Evolutionary conservation across 2,329 filamentous ascomycete genomes (phyloP).

Genomic region (Cyphellophora attinorum): DNA sequence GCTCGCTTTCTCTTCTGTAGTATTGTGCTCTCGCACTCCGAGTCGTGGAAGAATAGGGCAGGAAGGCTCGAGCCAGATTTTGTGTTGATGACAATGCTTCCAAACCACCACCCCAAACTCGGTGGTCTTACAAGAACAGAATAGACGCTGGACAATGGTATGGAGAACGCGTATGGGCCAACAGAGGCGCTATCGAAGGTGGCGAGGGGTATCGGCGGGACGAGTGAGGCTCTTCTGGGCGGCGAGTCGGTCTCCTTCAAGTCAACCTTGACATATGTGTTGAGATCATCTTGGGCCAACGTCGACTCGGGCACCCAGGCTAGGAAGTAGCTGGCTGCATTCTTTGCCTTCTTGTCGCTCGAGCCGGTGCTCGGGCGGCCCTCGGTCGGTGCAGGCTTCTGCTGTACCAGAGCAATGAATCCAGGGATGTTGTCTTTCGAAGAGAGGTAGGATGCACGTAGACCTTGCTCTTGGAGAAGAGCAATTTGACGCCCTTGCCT

Average conservation of each 20-base stretch:
- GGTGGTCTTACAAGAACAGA: constrained; percentile 83
- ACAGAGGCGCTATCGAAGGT: constrained; percentile 58
- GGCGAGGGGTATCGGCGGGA: constrained; percentile 80
- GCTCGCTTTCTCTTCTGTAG: constrained; percentile 82
- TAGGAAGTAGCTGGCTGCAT: constrained; percentile 63
- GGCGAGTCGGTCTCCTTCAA: constrained; percentile 70
- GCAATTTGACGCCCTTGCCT: constrained; percentile 77
- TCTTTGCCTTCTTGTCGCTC: constrained; percentile 29
- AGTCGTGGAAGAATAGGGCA: constrained; percentile 94
- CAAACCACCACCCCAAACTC: constrained; percentile 97
- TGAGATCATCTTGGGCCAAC: constrained; percentile 66
- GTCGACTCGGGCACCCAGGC: constrained; percentile 89
- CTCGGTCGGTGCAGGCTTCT: constrained; percentile 47
- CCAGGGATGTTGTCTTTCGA: constrained; percentile 93
- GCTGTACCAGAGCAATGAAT: constrained; percentile 86
- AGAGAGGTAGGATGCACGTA: constrained; percentile 93
- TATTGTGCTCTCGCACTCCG: constrained; percentile 91
- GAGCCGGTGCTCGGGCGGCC: constrained; percentile 32
- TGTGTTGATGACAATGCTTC: constrained; percentile 87
- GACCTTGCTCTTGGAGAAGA: constrained; percentile 98
- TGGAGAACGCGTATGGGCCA: constrained; percentile 81
- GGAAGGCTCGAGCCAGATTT: constrained; percentile 86
- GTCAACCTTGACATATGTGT: constrained; percentile 93
- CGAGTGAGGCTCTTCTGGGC: constrained; percentile 78
- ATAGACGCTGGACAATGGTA: constrained; percentile 84